These are phyloP conservation scores for Pseudozyma flocculosa DNA, from an alignment of 1,284 basidiomycete genomes.

Conservation along the genomic window DNA sequence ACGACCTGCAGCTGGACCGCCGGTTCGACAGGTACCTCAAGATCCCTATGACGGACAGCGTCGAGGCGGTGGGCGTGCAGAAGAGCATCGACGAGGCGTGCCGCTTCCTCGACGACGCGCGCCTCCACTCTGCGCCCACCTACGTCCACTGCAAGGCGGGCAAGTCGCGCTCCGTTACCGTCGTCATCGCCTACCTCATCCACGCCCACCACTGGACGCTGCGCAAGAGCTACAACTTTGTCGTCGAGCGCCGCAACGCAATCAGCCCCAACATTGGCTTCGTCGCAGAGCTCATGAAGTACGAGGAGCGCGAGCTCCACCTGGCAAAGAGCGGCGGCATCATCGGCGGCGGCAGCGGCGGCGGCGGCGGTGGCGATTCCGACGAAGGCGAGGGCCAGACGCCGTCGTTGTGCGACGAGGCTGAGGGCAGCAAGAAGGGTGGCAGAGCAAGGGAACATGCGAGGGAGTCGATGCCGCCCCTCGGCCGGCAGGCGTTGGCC, in stretches of 20 bases:
- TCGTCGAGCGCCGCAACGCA: slow-evolving; percentile 81
- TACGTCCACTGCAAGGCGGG: slow-evolving; percentile 97
- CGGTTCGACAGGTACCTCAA: slow-evolving; percentile 77
- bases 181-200: slow-evolving; percentile 94
- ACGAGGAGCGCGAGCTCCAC: slow-evolving; percentile 67
- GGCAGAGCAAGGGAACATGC: background rate
- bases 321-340: slow-evolving; percentile 23
- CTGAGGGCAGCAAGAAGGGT: background rate
- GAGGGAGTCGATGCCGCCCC: slow-evolving; percentile 1
- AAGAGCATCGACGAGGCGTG: slow-evolving; percentile 80
- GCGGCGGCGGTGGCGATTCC: background rate
- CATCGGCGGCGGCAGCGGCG: slow-evolving; percentile 6
- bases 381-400: no score
- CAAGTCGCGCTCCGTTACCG: slow-evolving; percentile 92
- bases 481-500: background rate
- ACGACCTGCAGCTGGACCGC: slow-evolving; percentile 11
- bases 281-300: slow-evolving; percentile 93
- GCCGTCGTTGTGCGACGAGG: no score
- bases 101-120: slow-evolving; percentile 83
- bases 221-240: slow-evolving; percentile 83
- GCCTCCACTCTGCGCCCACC: slow-evolving; percentile 78
- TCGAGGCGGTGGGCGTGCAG: slow-evolving; percentile 89
- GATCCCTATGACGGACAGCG: slow-evolving; percentile 89
- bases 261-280: slow-evolving; percentile 99
- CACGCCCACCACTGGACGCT: slow-evolving; percentile 94